These are phyloP conservation scores for Trapa incisa DNA, from an alignment of 345 rosid genomes.

Conservation along the genomic window DNA sequence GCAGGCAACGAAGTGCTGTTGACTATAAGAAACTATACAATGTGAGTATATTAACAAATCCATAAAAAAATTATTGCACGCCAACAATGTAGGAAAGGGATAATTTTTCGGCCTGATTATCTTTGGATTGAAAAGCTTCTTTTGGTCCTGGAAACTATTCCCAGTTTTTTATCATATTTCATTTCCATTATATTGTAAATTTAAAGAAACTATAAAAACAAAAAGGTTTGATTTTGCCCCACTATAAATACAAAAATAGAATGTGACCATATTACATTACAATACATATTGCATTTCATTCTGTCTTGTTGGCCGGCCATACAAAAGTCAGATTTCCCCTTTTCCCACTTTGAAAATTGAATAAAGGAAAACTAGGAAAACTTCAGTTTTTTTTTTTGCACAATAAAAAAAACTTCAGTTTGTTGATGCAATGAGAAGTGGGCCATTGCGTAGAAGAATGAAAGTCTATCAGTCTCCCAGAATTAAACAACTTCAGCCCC, in stretches of 20 bases:
- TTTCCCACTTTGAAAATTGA: not conserved
- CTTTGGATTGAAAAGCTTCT: not conserved
- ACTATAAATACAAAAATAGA: not conserved
- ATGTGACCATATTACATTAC: not conserved
- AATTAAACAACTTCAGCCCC: no score
- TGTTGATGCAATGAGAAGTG: no score
- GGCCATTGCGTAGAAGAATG: no score
- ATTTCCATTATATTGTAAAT: not conserved
- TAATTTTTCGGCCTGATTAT: not conserved
- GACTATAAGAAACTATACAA: constrained; percentile 76
- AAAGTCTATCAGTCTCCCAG: no score
- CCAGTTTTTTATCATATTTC: not conserved
- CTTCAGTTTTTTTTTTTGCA: no score
- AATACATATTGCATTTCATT: not conserved
- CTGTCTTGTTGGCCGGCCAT: not conserved
- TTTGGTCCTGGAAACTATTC: not conserved
- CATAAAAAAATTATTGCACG: not conserved
- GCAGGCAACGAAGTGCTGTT: constrained; percentile 64
- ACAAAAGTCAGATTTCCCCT: no score
- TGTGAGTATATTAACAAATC: constrained; percentile 34
- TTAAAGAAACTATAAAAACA: not conserved
- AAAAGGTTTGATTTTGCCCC: not conserved
- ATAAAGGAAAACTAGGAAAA: not conserved
- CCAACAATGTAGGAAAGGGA: no score
- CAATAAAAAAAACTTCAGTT: no score